Conservation (phyloP, 305 asterid genomes). For the Solanum hybrid region DNA sequence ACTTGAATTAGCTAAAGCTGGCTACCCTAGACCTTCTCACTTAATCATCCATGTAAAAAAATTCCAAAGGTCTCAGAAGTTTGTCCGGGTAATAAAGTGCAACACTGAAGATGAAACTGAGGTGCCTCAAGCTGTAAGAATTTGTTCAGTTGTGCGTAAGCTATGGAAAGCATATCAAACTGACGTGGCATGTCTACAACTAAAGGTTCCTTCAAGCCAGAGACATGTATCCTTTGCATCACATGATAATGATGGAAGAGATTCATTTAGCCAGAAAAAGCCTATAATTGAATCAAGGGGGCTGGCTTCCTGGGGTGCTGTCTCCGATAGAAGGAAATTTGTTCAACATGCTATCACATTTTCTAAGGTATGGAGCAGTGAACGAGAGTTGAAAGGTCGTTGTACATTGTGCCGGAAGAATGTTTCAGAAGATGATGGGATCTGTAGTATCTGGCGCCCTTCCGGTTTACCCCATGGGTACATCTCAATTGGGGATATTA, state of each 20-base stretch:
- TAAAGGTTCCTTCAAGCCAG: slow-evolving; percentile 59
- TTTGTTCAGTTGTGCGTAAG: slow-evolving; percentile 61
- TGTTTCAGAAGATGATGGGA: slow-evolving; percentile 44
- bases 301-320: slow-evolving; percentile 46
- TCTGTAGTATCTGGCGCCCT: slow-evolving; percentile 95
- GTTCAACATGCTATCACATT: slow-evolving; percentile 62
- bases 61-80: slow-evolving; percentile 70
- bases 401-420: slow-evolving; percentile 76
- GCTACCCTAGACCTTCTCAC: slow-evolving; percentile 64
- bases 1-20: slow-evolving; percentile 93
- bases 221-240: slow-evolving; percentile 25
- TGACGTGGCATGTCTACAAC: slow-evolving; percentile 17
- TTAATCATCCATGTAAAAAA: slow-evolving; percentile 75
- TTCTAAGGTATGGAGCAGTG: slow-evolving; percentile 90
- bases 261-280: slow-evolving; percentile 31
- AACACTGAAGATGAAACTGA: slow-evolving; percentile 51
- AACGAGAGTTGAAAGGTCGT: slow-evolving; percentile 72
- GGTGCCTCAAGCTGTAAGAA: slow-evolving; percentile 71
- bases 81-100: slow-evolving; percentile 91
- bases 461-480: slow-evolving; percentile 82
- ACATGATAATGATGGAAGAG: slow-evolving; percentile 38
- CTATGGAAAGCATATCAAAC: slow-evolving; percentile 65
- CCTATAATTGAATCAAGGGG: slow-evolving; percentile 41
- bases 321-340: slow-evolving; percentile 45
- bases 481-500: slow-evolving; percentile 80